Evolutionary conservation across 495 filamentous ascomycete species (phyloP).

Genomic region (Penicillium longicatenatum): DNA sequence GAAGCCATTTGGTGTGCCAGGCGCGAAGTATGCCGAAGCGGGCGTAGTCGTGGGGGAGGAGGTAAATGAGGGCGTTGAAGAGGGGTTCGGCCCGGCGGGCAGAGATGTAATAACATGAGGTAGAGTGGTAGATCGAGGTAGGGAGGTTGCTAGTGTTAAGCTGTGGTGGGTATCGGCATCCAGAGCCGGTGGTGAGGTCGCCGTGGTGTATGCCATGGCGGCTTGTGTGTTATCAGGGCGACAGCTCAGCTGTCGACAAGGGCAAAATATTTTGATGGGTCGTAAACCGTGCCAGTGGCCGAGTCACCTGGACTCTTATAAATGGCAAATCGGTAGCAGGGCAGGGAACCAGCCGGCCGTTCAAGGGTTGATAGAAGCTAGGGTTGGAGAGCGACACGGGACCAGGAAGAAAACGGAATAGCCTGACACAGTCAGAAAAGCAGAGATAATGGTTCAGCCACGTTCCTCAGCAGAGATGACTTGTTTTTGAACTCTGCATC

Average conservation of each 20-base stretch:
- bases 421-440: conserved; percentile 37
- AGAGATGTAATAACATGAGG: conserved; percentile 42
- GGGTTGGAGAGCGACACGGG: conserved; percentile 41
- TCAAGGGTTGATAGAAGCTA: conserved; percentile 30
- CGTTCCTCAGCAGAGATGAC: conserved; percentile 48
- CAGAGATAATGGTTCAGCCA: conserved; percentile 41
- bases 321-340: conserved; percentile 41
- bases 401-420: conserved; percentile 33
- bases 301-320: conserved; percentile 51
- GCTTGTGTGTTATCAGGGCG: conserved; percentile 31
- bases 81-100: conserved; percentile 27
- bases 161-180: conserved; percentile 44
- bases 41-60: conserved; percentile 37
- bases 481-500: conserved; percentile 53
- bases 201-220: conserved; percentile 48
- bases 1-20: conserved; percentile 40
- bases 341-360: conserved; percentile 37
- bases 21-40: conserved; percentile 32
- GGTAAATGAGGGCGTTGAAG: conserved; percentile 34
- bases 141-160: conserved; percentile 45
- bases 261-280: conserved; percentile 23
- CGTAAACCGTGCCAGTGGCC: conserved; percentile 40
- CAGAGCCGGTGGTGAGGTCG: conserved; percentile 43
- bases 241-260: conserved; percentile 39
- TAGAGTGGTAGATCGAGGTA: conserved; percentile 38